These are phyloP conservation scores for Mycena metata DNA, from an alignment of 768 basidiomycete genomes.

Conservation along the genomic window DNA sequence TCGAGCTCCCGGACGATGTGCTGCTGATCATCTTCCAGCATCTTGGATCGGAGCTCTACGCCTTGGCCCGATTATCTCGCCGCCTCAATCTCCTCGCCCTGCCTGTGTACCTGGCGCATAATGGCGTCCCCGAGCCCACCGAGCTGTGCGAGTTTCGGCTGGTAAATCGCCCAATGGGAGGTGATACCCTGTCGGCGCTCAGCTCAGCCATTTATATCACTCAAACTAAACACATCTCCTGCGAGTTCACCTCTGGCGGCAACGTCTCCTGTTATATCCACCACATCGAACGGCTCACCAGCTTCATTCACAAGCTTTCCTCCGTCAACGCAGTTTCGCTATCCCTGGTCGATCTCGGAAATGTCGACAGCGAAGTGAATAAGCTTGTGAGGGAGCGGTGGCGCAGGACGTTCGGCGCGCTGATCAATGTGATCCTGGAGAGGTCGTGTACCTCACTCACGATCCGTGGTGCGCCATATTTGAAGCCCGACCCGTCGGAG, in stretches of 20 bases:
- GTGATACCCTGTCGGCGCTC: slow-evolving; percentile 20
- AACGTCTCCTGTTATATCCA: slow-evolving; percentile 19
- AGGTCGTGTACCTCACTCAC: neutral
- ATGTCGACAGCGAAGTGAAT: slow-evolving; percentile 14
- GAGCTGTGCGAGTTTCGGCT: slow-evolving; percentile 8
- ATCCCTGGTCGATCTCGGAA: neutral
- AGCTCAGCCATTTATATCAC: slow-evolving; percentile 19
- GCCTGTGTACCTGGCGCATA: slow-evolving; percentile 4
- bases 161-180: slow-evolving; percentile 5
- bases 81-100: slow-evolving; percentile 31
- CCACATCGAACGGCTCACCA: slow-evolving; percentile 22
- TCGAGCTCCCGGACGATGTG: slow-evolving; percentile 29
- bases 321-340: slow-evolving; percentile 8
- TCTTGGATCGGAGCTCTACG: slow-evolving; percentile 15
- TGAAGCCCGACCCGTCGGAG: neutral
- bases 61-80: slow-evolving; percentile 15
- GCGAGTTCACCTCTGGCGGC: slow-evolving; percentile 16
- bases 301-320: slow-evolving; percentile 17
- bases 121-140: slow-evolving; percentile 6
- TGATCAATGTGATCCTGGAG: slow-evolving; percentile 17
- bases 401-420: neutral
- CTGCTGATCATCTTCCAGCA: slow-evolving; percentile 9
- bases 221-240: slow-evolving; percentile 2
- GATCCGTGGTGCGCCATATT: slow-evolving; percentile 2
- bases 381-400: neutral